These are phyloP conservation scores for Colletotrichum lupini DNA, from an alignment of 2,329 filamentous ascomycete species.

Conservation along the genomic window DNA sequence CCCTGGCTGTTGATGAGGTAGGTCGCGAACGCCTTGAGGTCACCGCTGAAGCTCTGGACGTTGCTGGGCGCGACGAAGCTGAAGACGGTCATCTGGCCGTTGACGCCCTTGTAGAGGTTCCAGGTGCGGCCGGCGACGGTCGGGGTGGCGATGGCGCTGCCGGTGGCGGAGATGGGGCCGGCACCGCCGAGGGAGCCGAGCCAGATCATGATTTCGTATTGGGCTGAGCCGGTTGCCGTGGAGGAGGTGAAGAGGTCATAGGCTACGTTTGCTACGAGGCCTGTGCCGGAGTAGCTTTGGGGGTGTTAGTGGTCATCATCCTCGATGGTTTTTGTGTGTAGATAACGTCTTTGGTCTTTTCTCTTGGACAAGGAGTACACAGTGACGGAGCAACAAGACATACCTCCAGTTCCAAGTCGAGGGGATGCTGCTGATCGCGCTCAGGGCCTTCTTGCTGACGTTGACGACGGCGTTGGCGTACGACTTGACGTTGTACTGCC, in stretches of 20 bases:
- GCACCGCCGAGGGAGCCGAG: slow-evolving; percentile 67
- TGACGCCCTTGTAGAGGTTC: slow-evolving; percentile 70
- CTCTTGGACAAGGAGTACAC: too few relatives aligned
- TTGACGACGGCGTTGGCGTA: slow-evolving; percentile 51
- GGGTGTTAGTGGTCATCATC: background rate
- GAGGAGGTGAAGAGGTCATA: slow-evolving; percentile 70
- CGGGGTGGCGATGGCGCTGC: slow-evolving; percentile 62
- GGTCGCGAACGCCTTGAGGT: slow-evolving; percentile 67
- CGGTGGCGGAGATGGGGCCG: slow-evolving; percentile 62
- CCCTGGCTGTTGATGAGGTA: slow-evolving; percentile 64
- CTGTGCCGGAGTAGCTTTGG: slow-evolving; percentile 43
- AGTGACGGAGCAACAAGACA: too few relatives aligned
- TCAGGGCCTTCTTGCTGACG: slow-evolving; percentile 43
- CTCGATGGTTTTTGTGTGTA: too few relatives aligned
- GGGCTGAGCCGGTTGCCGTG: slow-evolving; percentile 52
- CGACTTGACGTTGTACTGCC: slow-evolving; percentile 52
- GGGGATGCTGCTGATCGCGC: slow-evolving; percentile 46
- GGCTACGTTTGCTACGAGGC: slow-evolving; percentile 64
- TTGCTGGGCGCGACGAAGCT: slow-evolving; percentile 58
- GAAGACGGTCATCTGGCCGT: slow-evolving; percentile 69
- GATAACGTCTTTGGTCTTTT: too few relatives aligned
- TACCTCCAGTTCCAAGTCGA: slow-evolving; percentile 47
- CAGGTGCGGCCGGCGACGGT: slow-evolving; percentile 65
- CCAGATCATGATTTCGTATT: slow-evolving; percentile 77
- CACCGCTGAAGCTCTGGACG: slow-evolving; percentile 64